A percentile compares a stretch with the other conserved stretches of the same genome.
phyloP scores from a whole-genome alignment of 805 yeast genomes.

The Hanseniaspora singularis region DNA sequence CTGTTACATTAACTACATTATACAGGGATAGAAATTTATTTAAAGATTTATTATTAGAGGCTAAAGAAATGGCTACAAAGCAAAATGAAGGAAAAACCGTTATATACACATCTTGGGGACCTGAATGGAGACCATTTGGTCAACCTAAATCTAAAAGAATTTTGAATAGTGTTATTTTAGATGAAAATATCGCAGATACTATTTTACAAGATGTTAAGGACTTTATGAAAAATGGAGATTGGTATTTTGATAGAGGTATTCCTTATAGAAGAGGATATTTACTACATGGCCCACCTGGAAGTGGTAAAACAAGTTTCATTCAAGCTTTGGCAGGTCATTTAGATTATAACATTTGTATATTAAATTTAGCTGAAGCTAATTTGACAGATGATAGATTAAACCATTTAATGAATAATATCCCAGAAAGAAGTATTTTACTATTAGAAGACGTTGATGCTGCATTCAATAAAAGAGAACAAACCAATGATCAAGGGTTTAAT shows the following conservation, averaged over 20 bases:
- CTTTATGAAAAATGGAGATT: conserved; percentile 64
- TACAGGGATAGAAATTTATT: conserved; percentile 69
- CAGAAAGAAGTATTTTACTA: conserved; percentile 71
- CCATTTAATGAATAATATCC: conserved; percentile 92
- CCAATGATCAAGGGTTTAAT: conserved; percentile 57
- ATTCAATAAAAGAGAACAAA: conserved; percentile 67
- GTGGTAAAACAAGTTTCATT: conserved; percentile 90
- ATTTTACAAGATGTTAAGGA: conserved; percentile 66
- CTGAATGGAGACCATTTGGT: conserved; percentile 98
- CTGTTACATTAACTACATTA: conserved; percentile 84
- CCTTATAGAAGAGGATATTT: conserved; percentile 93
- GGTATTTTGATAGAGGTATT: conserved; percentile 95
- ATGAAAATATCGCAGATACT: conserved; percentile 53
- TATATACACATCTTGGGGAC: conserved; percentile 88
- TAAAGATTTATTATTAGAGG: conserved; percentile 62
- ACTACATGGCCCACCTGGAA: conserved; percentile 93
- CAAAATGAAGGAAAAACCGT: conserved; percentile 89
- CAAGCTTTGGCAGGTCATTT: conserved; percentile 94
- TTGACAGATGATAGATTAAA: conserved; percentile 89
- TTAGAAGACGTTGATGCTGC: conserved; percentile 96
- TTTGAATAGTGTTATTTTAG: conserved; percentile 76
- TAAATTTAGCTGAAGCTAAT: conserved; percentile 81
- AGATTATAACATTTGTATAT: conserved; percentile 87
- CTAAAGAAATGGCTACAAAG: conserved; percentile 68
- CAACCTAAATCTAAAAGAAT: conserved; percentile 81